Conservation (phyloP, 129 eudicot species). For the Apium graveolens region DNA sequence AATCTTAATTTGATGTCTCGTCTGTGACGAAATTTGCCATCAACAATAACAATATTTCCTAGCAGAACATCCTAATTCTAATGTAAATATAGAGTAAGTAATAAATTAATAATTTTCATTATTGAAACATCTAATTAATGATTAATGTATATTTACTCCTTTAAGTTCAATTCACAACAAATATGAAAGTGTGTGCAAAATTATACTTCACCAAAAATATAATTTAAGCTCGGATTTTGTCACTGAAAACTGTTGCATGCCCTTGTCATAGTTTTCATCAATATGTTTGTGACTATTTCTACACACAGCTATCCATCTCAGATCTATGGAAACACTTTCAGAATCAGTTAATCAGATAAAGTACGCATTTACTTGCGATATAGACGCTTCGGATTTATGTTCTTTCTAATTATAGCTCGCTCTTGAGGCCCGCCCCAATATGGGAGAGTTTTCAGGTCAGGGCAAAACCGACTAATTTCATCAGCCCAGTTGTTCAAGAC, state of each 20-base stretch:
- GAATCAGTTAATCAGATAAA: background rate
- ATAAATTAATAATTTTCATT: background rate
- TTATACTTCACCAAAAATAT: background rate
- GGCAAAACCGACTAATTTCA: conserved; percentile 94
- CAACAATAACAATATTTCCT: background rate
- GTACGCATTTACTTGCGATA: conserved; percentile 63
- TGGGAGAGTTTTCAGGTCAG: conserved; percentile 88
- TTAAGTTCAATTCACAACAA: background rate
- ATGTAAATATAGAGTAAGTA: background rate
- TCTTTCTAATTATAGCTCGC: conserved; percentile 75
- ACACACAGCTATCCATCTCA: background rate
- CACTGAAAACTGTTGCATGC: background rate
- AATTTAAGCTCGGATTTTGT: background rate
- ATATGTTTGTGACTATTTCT: background rate
- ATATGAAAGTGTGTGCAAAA: background rate
- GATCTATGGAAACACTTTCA: background rate
- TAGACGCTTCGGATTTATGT: conserved; percentile 90
- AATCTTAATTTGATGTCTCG: no score
- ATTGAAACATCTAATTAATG: background rate
- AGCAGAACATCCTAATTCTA: background rate
- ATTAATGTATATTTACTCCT: background rate
- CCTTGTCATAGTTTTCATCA: background rate
- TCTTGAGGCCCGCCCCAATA: conserved; percentile 96
- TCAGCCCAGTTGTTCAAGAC: conserved; percentile 99
- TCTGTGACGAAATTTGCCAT: no score